Evolutionary conservation across 192 early-diverging fungal species (phyloP), one percentile per base, ranked within the genome.

Genomic region (Obelidium mucronatum): DNA sequence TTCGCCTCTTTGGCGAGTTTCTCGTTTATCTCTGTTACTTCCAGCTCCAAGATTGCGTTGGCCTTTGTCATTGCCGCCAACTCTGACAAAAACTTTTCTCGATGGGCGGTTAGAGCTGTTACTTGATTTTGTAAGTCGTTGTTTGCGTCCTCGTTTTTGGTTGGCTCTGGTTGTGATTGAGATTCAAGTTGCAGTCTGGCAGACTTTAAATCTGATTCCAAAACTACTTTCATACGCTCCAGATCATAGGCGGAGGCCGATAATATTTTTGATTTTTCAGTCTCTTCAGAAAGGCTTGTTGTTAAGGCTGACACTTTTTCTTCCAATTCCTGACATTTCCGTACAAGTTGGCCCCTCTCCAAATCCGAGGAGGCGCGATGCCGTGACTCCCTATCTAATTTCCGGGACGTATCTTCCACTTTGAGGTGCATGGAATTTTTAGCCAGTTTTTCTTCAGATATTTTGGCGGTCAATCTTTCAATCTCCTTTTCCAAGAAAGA

Each of bases 1-100:
- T 56, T 64, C 34, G 31, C 31, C n/a, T 33, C 39, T 35, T 13
- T 22, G 48, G n/a, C 65, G 4, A 54, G 34, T 26, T 64, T 28
- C 19, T 74, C 65, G 6, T 11, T 44, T 8, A 39, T 19, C 5
- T 87, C 80, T 34, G 48, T 53, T 13, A 84, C 24, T 65, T 87
- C 86, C 31, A 80, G 55, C 11, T 79, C 73, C 31, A 74, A 59
- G 22, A 39, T 5, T 11, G 80, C 83, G 26, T 48, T 52, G 8
- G 56, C 53, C 42, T 78, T 85, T n/a, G 40, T 59, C 39, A 85
- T 24, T 8, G 48, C 8, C 15, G 67, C 39, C n/a, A 82, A 39
- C 33, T 73, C 26, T 34, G 76, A 60, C 17, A 62, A 35, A 17
- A 53, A 59, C n/a, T 74, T 54, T 1, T 22, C 51, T 17, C 66